Evolutionary conservation across 345 rosid genomes (phyloP).

Genomic region (Angophora floribunda): DNA sequence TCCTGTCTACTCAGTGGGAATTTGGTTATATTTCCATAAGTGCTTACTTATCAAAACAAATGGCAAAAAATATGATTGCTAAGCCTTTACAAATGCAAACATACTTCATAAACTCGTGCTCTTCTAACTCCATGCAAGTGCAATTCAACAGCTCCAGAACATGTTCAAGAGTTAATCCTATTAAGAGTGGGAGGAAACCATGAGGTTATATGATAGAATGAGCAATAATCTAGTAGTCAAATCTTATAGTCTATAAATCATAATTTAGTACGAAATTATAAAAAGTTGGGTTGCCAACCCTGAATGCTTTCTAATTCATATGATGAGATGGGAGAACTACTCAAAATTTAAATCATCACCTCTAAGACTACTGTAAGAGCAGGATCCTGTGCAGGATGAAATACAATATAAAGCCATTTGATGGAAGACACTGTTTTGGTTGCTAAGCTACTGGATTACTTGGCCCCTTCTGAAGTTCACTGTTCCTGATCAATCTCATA

Average conservation of each 20-base stretch:
- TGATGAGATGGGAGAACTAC: background rate
- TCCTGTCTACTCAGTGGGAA: background rate
- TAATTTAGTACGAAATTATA: background rate
- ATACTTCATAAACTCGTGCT: background rate
- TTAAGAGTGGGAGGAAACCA: background rate
- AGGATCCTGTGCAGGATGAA: background rate
- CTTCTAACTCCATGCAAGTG: background rate
- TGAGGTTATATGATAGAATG: background rate
- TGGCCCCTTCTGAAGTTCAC: slow-evolving; percentile 8
- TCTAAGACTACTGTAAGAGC: background rate
- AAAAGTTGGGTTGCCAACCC: background rate
- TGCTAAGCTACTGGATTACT: slow-evolving; percentile 1
- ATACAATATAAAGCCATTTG: background rate
- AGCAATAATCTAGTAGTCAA: background rate
- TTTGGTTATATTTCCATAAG: background rate
- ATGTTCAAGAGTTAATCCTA: background rate
- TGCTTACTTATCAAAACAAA: background rate
- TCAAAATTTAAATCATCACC: background rate
- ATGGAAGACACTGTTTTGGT: background rate
- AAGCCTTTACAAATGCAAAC: background rate
- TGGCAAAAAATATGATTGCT: background rate
- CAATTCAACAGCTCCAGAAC: background rate
- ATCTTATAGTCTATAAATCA: background rate
- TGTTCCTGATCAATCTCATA: slow-evolving; percentile 33
- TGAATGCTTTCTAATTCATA: background rate